Evolutionary conservation across 306 rosid species (phyloP).

Genomic region (Corylus avellana): DNA sequence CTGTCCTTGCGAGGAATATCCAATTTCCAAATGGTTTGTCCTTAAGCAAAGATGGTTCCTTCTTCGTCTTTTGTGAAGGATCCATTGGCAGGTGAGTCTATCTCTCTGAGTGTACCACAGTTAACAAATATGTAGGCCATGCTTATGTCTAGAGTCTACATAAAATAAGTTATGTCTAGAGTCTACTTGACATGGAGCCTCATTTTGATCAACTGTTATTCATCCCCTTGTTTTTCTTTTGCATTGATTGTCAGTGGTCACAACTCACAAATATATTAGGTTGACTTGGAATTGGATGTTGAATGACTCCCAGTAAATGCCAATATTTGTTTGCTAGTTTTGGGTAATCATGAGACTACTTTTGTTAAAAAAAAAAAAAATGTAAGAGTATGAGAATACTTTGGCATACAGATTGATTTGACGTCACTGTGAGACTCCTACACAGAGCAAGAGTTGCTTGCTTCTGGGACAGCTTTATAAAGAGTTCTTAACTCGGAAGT

Average conservation of each 20-base stretch:
- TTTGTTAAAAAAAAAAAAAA: too few relatives aligned
- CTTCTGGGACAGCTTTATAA: not conserved
- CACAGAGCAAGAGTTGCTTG: not conserved
- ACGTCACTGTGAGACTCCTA: not conserved
- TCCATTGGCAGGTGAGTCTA: conserved; percentile 68
- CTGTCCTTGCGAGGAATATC: conserved; percentile 70
- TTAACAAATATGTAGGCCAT: not conserved
- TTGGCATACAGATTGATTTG: not conserved
- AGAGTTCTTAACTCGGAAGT: not conserved
- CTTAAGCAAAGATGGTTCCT: conserved; percentile 88
- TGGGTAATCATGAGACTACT: not conserved
- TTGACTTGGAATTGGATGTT: not conserved
- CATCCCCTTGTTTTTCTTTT: not conserved
- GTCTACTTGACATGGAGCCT: not conserved
- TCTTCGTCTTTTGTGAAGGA: conserved; percentile 77
- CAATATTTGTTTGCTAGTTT: not conserved
- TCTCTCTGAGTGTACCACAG: not conserved
- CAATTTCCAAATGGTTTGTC: conserved; percentile 91
- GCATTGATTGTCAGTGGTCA: too few relatives aligned
- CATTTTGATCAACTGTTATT: not conserved
- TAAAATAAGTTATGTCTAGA: not conserved
- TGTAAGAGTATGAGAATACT: not conserved
- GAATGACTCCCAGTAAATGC: not conserved
- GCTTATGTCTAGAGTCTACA: not conserved
- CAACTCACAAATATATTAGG: not conserved